These are phyloP conservation scores for Aspergillus cristatus DNA, from an alignment of 495 filamentous ascomycete genomes.

Conservation along the genomic window DNA sequence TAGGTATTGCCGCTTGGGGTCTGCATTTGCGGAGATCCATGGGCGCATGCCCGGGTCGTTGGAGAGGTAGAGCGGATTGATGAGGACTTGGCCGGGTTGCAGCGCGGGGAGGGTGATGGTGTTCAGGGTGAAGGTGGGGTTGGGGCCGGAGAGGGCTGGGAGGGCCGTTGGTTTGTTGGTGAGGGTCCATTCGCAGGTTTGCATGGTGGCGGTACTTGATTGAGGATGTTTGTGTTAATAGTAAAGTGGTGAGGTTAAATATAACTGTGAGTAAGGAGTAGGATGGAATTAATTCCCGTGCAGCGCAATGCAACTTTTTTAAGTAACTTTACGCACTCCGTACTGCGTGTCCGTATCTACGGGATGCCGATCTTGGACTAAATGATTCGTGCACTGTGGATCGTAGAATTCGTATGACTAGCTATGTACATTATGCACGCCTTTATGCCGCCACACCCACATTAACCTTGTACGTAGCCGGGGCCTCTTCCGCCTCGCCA, in stretches of 20 bases:
- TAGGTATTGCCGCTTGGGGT: slow-evolving; percentile 43
- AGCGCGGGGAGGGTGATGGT: slow-evolving; percentile 35
- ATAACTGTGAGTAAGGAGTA: too few species aligned
- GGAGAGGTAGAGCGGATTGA: slow-evolving; percentile 53
- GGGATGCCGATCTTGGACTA: too few species aligned
- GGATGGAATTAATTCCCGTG: too few species aligned
- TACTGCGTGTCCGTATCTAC: too few species aligned
- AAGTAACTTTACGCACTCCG: too few species aligned
- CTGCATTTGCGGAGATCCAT: slow-evolving; percentile 46
- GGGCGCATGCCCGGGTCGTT: slow-evolving; percentile 63
- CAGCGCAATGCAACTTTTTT: too few species aligned
- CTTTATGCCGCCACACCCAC: not conserved
- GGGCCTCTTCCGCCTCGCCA: slow-evolving; percentile 31
- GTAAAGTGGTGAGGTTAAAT: too few species aligned
- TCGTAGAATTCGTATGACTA: too few species aligned
- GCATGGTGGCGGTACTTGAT: slow-evolving; percentile 7
- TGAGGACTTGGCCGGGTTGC: slow-evolving; percentile 43
- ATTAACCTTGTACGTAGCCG: slow-evolving; percentile 35
- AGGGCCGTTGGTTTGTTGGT: slow-evolving; percentile 17
- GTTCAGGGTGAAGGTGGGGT: slow-evolving; percentile 37
- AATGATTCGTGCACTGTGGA: too few species aligned
- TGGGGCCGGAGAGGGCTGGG: slow-evolving; percentile 13
- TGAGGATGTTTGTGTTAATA: too few species aligned
- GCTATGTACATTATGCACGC: not conserved
- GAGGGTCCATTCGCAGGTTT: slow-evolving; percentile 29